Evolutionary conservation across 1,284 basidiomycete species (phyloP).

Genomic region (Agaricales sp.): DNA sequence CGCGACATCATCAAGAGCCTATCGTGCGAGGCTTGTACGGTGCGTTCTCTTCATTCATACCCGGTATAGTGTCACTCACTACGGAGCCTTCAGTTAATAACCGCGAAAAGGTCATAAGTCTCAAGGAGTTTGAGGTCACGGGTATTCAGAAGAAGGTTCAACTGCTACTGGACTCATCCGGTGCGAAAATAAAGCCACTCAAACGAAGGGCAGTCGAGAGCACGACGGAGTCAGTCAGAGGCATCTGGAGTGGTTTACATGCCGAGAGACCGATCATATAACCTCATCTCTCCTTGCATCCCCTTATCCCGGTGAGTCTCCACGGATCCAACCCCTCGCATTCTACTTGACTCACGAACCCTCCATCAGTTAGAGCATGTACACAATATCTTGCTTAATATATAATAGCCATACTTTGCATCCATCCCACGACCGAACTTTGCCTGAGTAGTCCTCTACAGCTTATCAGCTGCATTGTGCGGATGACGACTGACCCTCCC

Average conservation of each 20-base stretch:
- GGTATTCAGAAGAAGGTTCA: conserved; percentile 67
- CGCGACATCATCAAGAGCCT: conserved; percentile 62
- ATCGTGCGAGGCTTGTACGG: conserved; percentile 72
- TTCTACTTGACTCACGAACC: background rate
- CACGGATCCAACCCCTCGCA: background rate
- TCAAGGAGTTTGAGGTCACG: conserved; percentile 62
- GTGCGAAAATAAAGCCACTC: conserved; percentile 70
- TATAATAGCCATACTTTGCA: background rate
- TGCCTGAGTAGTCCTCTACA: background rate
- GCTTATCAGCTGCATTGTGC: no score
- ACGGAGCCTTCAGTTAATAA: conserved; percentile 40
- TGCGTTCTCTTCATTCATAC: conserved; percentile 21
- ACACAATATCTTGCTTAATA: background rate
- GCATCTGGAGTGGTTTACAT: conserved; percentile 80
- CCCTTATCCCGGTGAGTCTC: conserved; percentile 1
- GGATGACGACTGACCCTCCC: no score
- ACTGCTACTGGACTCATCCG: conserved; percentile 77
- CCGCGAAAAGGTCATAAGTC: conserved; percentile 70
- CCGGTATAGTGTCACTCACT: conserved; percentile 9
- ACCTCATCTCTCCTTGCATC: conserved; percentile 4
- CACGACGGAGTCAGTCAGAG: conserved; percentile 67
- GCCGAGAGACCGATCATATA: conserved; percentile 42
- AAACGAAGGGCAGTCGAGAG: conserved; percentile 67
- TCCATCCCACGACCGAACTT: background rate
- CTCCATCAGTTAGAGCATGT: background rate